Evolutionary conservation across 108 stramenopile genomes (phyloP).

Genomic region (Nitzschia putrida): DNA sequence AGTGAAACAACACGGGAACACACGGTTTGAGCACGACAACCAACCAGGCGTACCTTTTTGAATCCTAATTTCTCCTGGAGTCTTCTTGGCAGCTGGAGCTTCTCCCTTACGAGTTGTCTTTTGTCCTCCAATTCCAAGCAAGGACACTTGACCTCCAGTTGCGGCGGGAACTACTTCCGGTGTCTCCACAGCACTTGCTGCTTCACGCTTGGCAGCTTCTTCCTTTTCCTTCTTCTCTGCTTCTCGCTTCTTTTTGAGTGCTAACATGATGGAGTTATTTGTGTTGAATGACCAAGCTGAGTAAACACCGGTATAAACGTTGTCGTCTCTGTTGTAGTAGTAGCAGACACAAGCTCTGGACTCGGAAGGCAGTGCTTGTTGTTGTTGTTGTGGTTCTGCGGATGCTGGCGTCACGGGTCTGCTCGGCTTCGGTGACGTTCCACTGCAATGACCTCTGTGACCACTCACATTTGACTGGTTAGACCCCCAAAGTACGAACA

Average conservation of each 20-base stretch:
- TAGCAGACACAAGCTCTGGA: too few species aligned
- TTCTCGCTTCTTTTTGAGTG: conserved; percentile 89
- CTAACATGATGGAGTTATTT: conserved; percentile 52
- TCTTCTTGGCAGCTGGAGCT: conserved; percentile 67
- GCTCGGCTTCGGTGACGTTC: too few species aligned
- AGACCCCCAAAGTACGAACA: too few species aligned
- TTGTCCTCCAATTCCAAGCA: conserved; percentile 82
- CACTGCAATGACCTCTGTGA: too few species aligned
- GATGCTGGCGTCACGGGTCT: too few species aligned
- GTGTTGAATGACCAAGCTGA: background rate
- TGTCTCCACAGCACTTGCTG: conserved; percentile 17
- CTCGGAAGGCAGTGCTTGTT: too few species aligned
- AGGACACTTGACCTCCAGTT: conserved; percentile 50
- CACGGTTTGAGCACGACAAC: background rate
- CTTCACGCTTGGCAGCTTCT: conserved; percentile 45
- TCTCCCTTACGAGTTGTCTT: conserved; percentile 77
- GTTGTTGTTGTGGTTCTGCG: too few species aligned
- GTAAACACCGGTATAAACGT: too few species aligned
- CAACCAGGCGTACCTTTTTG: conserved; percentile 89
- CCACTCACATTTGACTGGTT: too few species aligned
- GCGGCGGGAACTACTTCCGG: conserved; percentile 26
- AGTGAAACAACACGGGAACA: background rate
- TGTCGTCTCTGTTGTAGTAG: too few species aligned
- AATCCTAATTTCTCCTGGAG: conserved; percentile 98
- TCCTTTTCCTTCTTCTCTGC: conserved; percentile 70